Evolutionary conservation across 225 moss, liverwort and hornwort genomes (phyloP).

Genomic region (Thuidium tamariscinum): DNA sequence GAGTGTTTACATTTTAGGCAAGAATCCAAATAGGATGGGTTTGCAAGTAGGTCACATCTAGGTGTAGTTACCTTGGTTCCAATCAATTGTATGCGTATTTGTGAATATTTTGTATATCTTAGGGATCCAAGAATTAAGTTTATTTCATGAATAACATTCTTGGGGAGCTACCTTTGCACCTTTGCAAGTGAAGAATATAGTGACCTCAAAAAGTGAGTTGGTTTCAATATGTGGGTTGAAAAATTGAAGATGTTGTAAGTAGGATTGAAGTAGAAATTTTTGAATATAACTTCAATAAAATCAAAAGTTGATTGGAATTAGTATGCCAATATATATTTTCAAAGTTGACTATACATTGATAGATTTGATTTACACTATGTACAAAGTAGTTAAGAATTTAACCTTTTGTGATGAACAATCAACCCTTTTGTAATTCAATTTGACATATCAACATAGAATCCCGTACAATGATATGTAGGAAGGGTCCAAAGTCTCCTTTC

Average conservation of each 20-base stretch:
- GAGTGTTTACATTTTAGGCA: not conserved
- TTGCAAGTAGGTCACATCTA: not conserved
- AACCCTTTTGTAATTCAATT: not conserved
- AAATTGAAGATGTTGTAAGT: not conserved
- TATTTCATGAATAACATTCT: not conserved
- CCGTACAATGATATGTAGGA: not conserved
- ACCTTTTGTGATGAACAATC: rapidly evolving
- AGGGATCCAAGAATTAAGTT: not conserved
- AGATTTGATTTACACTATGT: too few relatives aligned
- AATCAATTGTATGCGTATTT: not conserved
- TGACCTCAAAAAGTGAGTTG: not conserved
- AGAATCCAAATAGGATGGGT: not conserved
- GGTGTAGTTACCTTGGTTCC: too few relatives aligned
- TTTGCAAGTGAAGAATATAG: not conserved
- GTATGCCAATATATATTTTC: not conserved
- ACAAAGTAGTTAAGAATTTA: not conserved
- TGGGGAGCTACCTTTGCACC: not conserved
- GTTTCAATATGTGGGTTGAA: not conserved
- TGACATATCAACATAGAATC: not conserved
- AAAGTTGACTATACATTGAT: not conserved
- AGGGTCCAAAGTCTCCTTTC: too few relatives aligned
- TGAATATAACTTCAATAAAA: not conserved
- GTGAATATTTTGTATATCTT: not conserved
- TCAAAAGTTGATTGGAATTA: not conserved
- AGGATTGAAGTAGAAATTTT: not conserved